These are phyloP conservation scores for Pelargonium cotyledonis DNA, from an alignment of 441 rosid genomes.

Conservation along the genomic window DNA sequence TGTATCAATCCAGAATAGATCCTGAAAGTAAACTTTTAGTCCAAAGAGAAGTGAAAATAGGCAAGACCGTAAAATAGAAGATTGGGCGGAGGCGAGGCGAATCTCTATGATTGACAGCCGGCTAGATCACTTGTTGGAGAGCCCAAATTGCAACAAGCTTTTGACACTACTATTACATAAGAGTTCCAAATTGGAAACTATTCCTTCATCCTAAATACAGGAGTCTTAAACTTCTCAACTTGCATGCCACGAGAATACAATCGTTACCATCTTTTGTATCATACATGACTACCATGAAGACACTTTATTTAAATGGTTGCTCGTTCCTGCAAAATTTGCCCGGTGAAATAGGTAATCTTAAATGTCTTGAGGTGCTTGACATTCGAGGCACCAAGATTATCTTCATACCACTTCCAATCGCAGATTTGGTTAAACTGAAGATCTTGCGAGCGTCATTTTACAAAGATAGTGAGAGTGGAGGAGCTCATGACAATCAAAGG, in stretches of 20 bases:
- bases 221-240: not conserved
- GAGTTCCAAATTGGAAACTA: not conserved
- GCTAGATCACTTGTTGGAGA: not conserved
- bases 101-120: not conserved
- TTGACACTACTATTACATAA: not conserved
- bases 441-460: not conserved
- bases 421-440: not conserved
- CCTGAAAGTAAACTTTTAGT: not conserved
- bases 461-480: not conserved
- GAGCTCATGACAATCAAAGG: not conserved
- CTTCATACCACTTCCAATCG: not conserved
- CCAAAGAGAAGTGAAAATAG: not conserved
- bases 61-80: not conserved
- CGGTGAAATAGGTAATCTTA: not conserved
- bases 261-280: not conserved
- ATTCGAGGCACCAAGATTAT: not conserved
- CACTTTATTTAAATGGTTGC: not conserved
- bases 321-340: not conserved
- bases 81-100: not conserved
- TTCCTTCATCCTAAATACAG: not conserved
- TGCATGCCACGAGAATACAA: not conserved
- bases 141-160: not conserved
- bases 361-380: slow-evolving; percentile 1
- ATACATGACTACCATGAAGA: not conserved
- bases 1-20: not conserved